Base-by-base conservation (phyloP, 2,329 filamentous ascomycete genomes). In the Corynespora cassiicola region DNA sequence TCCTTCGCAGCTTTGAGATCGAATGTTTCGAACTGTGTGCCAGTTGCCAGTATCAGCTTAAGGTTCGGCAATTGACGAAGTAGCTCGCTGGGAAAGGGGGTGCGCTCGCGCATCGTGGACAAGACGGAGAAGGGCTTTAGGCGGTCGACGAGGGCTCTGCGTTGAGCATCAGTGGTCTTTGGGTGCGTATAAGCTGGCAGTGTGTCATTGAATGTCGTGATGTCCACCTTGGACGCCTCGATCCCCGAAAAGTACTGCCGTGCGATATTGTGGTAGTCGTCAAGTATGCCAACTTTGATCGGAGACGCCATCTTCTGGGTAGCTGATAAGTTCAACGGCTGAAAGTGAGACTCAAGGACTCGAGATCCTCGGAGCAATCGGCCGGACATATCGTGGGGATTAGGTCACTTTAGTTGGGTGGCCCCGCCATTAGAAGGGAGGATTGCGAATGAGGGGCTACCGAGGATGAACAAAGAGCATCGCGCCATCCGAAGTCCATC, bases 61-160 rank as follows among this genome's bases (percentile, higher is more conserved):
- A 95, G 77, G 40, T 88, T 87, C 0, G 89, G 88, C 1, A 95
- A 78, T n/a, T 79, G 72, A 5, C 74, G 61, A 26, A 92, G 72
- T 2, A 94, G 74, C 0, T 78, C 77, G 1, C 68, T 74, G 0
- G 87, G 82, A 56, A 95, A 88, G 0, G 87, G 84, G 0, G 89
- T 95, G 31, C 90, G 84, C 66, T 95, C 90, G 46, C 90, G 81
- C 86, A 95, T 92, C 0, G 86, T 85, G 39, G 85, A 85, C 39
- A 95, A 85, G 28, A 90, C 74, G 5, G 80, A 71, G 60, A 88
- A 95, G 0, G 85, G 83, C 49, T 80, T 73, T 3, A 95, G 79
- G 3, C 87, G 79, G 36, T 79, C 69, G 36, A 85, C 78, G 2
- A 94, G 75, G 6, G 73, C 72, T 61, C 81, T 76, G 47, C 81